Evolutionary conservation across 2,329 filamentous ascomycete species (phyloP).

Genomic region (Nothophoma quercina): DNA sequence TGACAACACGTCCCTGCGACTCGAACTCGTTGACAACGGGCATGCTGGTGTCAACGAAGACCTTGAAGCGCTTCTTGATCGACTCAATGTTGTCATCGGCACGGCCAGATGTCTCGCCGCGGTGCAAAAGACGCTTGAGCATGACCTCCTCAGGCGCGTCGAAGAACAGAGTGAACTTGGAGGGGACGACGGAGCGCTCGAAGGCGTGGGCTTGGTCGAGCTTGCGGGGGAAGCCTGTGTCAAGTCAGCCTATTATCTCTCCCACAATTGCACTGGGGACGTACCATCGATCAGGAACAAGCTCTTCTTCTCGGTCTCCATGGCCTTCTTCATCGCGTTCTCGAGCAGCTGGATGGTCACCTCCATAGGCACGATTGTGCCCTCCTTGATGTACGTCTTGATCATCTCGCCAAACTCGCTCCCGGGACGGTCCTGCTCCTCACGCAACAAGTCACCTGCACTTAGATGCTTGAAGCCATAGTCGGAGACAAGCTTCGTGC

Average conservation of each 20-base stretch:
- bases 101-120: conserved; percentile 90
- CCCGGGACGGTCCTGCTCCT: conserved; percentile 86
- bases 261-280: not conserved
- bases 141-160: conserved; percentile 92
- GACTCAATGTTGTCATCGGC: conserved; percentile 93
- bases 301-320: conserved; percentile 62
- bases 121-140: conserved; percentile 81
- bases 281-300: conserved; percentile 76
- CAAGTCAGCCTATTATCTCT: not conserved
- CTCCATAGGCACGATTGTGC: conserved; percentile 98
- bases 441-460: conserved; percentile 90
- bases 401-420: conserved; percentile 93
- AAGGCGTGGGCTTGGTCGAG: conserved; percentile 97
- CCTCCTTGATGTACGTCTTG: conserved; percentile 90
- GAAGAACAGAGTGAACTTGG: conserved; percentile 88
- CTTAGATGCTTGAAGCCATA: conserved; percentile 94
- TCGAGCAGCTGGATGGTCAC: conserved; percentile 93
- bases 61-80: conserved; percentile 95
- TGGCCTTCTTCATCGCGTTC: conserved; percentile 83
- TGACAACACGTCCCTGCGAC: conserved; percentile 78
- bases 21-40: conserved; percentile 90
- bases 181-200: conserved; percentile 85
- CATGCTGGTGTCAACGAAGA: conserved; percentile 96
- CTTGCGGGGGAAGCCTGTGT: conserved; percentile 85
- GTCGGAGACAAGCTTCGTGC: conserved; percentile 82